A percentile compares a stretch with the other conserved stretches of the same genome.
Conservation (phyloP, 192 early-diverging fungal species). For the Umbelopsis isabellina region DNA sequence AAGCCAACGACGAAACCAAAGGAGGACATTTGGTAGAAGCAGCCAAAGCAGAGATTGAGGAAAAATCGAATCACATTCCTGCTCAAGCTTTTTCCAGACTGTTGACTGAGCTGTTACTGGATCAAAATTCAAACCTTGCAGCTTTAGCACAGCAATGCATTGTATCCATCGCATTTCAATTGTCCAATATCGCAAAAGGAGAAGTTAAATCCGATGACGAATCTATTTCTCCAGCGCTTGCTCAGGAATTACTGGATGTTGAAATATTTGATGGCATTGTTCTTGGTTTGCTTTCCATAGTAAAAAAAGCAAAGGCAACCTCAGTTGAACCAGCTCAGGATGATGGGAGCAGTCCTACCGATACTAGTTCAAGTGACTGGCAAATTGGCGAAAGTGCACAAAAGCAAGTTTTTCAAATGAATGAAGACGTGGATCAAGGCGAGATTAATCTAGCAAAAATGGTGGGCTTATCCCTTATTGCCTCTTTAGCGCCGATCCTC, state of each 20-base stretch:
- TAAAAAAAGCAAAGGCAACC: background rate
- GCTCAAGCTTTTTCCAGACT: slow-evolving; percentile 45
- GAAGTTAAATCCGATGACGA: background rate
- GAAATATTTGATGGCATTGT: slow-evolving; percentile 58
- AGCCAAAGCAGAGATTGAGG: background rate
- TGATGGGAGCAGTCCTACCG: background rate
- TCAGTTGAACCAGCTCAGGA: background rate
- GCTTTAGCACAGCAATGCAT: slow-evolving; percentile 50
- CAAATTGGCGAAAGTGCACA: background rate
- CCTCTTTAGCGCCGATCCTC: slow-evolving; percentile 48
- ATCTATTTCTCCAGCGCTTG: background rate
- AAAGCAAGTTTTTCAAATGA: slow-evolving; percentile 14
- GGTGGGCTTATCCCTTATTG: slow-evolving; percentile 48
- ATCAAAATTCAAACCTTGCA: slow-evolving; percentile 58
- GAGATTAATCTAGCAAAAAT: slow-evolving; percentile 43
- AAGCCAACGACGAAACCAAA: too few relatives aligned
- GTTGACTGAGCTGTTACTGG: slow-evolving; percentile 54
- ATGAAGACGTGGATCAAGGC: slow-evolving; percentile 35
- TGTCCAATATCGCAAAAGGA: slow-evolving; percentile 31
- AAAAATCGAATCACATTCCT: slow-evolving; percentile 33
- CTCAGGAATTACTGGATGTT: slow-evolving; percentile 45
- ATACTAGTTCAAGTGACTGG: background rate
- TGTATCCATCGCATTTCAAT: slow-evolving; percentile 44
- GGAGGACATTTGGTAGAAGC: too few relatives aligned
- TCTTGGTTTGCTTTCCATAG: slow-evolving; percentile 44